Evolutionary conservation across 345 rosid genomes (phyloP).

Genomic region (Mercurialis annua): DNA sequence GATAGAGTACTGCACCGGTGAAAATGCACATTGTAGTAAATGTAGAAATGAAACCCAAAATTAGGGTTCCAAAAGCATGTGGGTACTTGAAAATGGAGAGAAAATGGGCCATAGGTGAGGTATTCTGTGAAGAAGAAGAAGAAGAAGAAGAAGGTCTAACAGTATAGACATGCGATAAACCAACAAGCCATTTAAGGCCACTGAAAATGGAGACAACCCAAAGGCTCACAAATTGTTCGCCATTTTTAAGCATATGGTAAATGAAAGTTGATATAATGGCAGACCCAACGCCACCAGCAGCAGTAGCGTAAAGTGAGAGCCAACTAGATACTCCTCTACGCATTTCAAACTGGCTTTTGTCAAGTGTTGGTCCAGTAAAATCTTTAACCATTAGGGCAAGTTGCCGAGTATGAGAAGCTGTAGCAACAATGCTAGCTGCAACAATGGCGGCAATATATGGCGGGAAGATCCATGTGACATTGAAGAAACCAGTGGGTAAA

Average conservation of each 20-base stretch:
- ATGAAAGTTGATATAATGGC: conserved; percentile 49
- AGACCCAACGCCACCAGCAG: conserved; percentile 46
- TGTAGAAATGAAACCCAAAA: conserved; percentile 40
- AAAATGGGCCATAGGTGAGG: conserved; percentile 23
- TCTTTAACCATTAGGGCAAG: conserved; percentile 44
- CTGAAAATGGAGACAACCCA: conserved; percentile 68
- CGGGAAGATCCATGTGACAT: conserved; percentile 40
- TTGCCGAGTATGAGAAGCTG: conserved; percentile 55
- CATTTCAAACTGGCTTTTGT: conserved; percentile 22
- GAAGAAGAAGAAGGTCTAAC: conserved; percentile 21
- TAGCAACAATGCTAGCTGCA: conserved; percentile 34
- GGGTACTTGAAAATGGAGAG: conserved; percentile 41
- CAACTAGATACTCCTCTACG: conserved; percentile 45
- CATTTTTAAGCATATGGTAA: conserved; percentile 45
- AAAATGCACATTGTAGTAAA: conserved; percentile 62
- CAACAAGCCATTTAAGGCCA: conserved; percentile 53
- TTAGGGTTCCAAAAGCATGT: conserved; percentile 43
- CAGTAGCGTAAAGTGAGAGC: conserved; percentile 49
- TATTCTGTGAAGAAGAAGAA: conserved; percentile 13
- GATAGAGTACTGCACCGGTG: conserved; percentile 35
- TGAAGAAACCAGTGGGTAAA: conserved; percentile 52
- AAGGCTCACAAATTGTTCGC: conserved; percentile 30
- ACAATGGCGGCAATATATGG: conserved; percentile 39
- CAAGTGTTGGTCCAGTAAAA: conserved; percentile 33
- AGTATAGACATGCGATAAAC: conserved; percentile 28